These are phyloP conservation scores for Russula compacta DNA, from an alignment of 768 basidiomycete species.

Conservation along the genomic window DNA sequence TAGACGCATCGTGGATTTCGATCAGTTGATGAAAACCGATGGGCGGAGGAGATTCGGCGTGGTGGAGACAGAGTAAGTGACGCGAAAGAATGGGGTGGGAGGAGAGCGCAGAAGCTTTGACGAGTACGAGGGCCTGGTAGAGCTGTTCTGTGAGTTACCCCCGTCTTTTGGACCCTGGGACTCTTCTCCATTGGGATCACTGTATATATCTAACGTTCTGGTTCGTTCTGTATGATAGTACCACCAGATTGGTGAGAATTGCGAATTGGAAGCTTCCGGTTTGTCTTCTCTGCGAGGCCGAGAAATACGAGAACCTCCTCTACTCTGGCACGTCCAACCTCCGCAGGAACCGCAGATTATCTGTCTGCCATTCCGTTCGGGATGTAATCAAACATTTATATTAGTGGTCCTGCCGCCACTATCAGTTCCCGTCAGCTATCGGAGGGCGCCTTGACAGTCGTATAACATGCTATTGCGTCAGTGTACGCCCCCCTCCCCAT, in stretches of 20 bases:
- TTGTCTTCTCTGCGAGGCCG: neutral
- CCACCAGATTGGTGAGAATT: neutral
- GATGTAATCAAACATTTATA: neutral
- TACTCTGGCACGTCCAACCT: neutral
- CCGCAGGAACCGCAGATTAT: constrained; percentile 2
- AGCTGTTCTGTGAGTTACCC: neutral
- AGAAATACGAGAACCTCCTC: neutral
- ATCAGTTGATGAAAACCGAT: constrained; percentile 69
- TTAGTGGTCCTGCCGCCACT: too few species aligned
- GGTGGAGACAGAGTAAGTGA: constrained; percentile 55
- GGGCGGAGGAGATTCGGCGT: constrained; percentile 51
- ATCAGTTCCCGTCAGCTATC: neutral
- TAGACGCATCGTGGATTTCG: constrained; percentile 48
- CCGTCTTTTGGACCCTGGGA: neutral
- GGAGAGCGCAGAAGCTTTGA: constrained; percentile 36
- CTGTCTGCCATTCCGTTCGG: neutral
- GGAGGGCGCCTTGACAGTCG: neutral
- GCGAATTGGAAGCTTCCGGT: neutral
- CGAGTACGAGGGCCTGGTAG: neutral
- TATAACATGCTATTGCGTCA: neutral
- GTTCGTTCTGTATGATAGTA: neutral
- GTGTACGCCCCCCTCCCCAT: neutral
- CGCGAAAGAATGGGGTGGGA: constrained; percentile 70
- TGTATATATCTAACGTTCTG: neutral
- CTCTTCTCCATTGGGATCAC: neutral